Conservation (phyloP, 148 eudicot species). For the Oxyria digyna region DNA sequence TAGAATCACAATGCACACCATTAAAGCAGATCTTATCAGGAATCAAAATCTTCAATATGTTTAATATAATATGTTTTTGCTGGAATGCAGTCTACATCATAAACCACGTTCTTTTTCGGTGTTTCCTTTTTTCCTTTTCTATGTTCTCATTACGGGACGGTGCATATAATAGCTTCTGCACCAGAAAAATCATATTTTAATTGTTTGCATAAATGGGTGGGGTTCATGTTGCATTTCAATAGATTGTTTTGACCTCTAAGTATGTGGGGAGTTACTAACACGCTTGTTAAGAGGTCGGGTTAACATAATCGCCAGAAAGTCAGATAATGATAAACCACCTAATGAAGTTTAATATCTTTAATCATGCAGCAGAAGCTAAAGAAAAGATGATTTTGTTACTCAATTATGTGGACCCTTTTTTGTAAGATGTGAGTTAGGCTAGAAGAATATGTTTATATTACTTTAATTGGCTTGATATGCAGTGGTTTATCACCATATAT, state of each 20-base stretch:
- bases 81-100: constrained; percentile 4
- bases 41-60: constrained; percentile 10
- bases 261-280: not conserved
- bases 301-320: not conserved
- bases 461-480: not conserved
- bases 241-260: not conserved
- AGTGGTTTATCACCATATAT: not conserved
- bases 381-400: not conserved
- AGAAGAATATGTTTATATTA: not conserved
- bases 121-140: not conserved
- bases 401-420: not conserved
- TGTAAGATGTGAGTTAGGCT: constrained; percentile 1
- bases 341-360: not conserved
- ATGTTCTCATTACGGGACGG: not conserved
- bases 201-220: not conserved
- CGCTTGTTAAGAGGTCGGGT: not conserved
- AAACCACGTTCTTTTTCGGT: not conserved
- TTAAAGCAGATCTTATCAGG: constrained; percentile 7
- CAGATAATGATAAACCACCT: not conserved
- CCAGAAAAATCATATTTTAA: not conserved
- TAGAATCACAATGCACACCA: constrained; percentile 3
- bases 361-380: not conserved
- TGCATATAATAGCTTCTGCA: not conserved
- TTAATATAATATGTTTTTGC: not conserved
- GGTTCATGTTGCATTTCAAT: not conserved